Conservation (phyloP, 306 rosid species). For the peach (Prunus persica) region Prunus_persica_NCBIv2 NC_034010.1:24543501-24544000, state of each 20-base stretch:
- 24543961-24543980: not conserved
- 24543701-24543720: not conserved
- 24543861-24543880: conserved; percentile 17
- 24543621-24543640: not conserved
- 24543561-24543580: not conserved
- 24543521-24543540: not conserved
- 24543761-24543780: conserved; percentile 30
- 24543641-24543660: not conserved
- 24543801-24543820: conserved; percentile 12
- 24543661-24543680: not conserved
- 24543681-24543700: not conserved
- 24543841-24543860: conserved; percentile 18
- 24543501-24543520: not conserved
- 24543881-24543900: conserved; percentile 31
- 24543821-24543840: conserved; percentile 58
- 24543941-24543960: not conserved
- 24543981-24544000: not conserved
- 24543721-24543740: conserved; percentile 31
- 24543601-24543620: not conserved
- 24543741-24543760: conserved; percentile 37
- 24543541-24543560: not conserved
- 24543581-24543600: not conserved
- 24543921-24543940: not conserved
- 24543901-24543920: conserved; percentile 22
- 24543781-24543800: not conserved